Evolutionary conservation across 2,329 filamentous ascomycete species (phyloP).

Genomic region (Cytospora paraplurivora): DNA sequence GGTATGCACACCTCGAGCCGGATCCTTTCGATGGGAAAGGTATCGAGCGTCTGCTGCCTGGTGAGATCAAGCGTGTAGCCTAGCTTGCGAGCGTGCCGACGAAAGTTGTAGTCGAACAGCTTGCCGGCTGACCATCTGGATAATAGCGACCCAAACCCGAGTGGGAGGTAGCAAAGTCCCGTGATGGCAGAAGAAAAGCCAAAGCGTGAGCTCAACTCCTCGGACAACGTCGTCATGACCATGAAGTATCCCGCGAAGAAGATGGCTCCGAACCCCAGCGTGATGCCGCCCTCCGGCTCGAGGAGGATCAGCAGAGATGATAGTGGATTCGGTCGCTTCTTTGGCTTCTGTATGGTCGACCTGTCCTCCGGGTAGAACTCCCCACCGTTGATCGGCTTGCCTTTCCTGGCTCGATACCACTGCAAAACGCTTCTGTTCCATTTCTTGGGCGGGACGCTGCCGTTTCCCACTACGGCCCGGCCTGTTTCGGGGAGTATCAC

Average conservation of each 20-base stretch:
- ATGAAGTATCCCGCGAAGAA: conserved; percentile 35
- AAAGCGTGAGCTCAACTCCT: conserved; percentile 29
- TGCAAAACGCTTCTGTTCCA: conserved; percentile 23
- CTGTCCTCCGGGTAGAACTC: conserved; percentile 5
- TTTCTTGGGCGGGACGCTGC: conserved; percentile 44
- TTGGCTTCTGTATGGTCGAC: conserved; percentile 9
- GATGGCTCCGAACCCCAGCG: conserved; percentile 32
- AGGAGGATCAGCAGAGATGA: conserved; percentile 33
- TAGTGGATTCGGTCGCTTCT: conserved; percentile 33
- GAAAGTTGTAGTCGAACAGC: conserved; percentile 32
- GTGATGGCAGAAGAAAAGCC: conserved; percentile 28
- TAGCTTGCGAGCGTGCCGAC: conserved; percentile 27
- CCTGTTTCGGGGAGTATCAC: conserved; percentile 59
- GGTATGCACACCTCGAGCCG: conserved; percentile 31
- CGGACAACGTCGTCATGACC: conserved; percentile 34
- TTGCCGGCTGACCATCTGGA: conserved; percentile 30
- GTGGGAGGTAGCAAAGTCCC: conserved; percentile 31
- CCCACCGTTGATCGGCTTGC: conserved; percentile 12
- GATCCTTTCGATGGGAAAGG: conserved; percentile 31
- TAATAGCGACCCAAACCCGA: conserved; percentile 29
- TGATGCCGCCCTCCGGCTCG: conserved; percentile 35
- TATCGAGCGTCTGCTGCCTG: conserved; percentile 30
- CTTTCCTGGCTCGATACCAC: conserved; percentile 11
- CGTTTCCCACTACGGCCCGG: conserved; percentile 54
- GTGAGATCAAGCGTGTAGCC: conserved; percentile 27